Evolutionary conservation across 2,329 filamentous ascomycete species (phyloP), one percentile per base, ranked within the genome.

Genomic region (Clarireedia paspali): DNA sequence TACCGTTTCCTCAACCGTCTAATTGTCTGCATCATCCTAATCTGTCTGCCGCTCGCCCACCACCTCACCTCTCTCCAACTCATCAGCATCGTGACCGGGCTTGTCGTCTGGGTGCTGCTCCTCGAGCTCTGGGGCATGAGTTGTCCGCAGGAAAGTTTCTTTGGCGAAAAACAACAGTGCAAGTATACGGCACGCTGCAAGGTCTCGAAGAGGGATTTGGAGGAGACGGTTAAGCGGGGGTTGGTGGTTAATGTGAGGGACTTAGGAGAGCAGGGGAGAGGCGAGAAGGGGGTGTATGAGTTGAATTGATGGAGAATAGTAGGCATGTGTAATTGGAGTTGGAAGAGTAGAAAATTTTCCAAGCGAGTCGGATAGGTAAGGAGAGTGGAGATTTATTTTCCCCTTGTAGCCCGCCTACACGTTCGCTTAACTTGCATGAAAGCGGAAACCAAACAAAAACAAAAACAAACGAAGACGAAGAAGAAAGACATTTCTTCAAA

Each of bases 11-110:
- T 70, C 7, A 75, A 81, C 60, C 76, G 83, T 0, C 66, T 75
- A 3, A 66, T 67, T 5, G 73, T 82, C 26, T 76, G 77, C 3
- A 63, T 80, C 47, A 65, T 81, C 27, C 67, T 86, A 47, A 73
- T 83, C 56, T 75, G 74, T n/a, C 70, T 86, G 0, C 80, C 83
- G 0, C 66, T 79, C 3, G 77, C 77, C 1, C 69, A 73, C 9
- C 61, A 62, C 1, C 71, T 81, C 15, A 72, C 73, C 38, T 77
- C 74, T 2, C 66, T 80, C 15, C 63, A 72, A 14, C 69, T 81
- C 12, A 70, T 81, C 24, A 69, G 71, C 30, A 70, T 74, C 14
- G 76, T 75, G 0, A 72, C 76, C 2, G 70, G 70, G 0, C 66
- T 81, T 20, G 66, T 75, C 0, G 63, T 73, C 14, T 76, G 74